A percentile compares a stretch with the other conserved stretches of the same genome.
Evolutionary conservation across 305 asterid species (phyloP).

Genomic region (Fraxinus ornus): DNA sequence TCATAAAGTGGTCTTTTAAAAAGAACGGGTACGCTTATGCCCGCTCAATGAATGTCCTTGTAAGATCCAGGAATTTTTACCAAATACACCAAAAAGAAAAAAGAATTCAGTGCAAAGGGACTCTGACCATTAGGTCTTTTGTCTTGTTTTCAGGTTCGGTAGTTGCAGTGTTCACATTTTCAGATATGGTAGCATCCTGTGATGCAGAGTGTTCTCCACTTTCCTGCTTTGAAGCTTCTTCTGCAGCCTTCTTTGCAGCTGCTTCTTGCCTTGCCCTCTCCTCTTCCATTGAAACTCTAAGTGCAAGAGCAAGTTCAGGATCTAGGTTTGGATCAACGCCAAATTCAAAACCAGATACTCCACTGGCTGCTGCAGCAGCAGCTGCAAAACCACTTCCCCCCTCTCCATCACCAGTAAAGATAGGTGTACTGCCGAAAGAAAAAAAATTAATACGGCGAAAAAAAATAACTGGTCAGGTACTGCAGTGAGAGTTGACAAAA

Average conservation of each 20-base stretch:
- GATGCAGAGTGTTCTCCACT: conserved; percentile 70
- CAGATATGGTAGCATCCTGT: conserved; percentile 81
- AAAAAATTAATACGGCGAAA: neutral
- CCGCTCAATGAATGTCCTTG: neutral
- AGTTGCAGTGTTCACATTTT: conserved; percentile 53
- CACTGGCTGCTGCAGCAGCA: conserved; percentile 75
- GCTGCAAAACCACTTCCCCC: conserved; percentile 93
- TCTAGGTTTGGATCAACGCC: conserved; percentile 99
- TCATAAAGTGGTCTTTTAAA: neutral
- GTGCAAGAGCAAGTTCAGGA: conserved; percentile 99
- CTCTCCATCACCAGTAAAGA: conserved; percentile 95
- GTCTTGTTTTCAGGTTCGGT: conserved; percentile 74
- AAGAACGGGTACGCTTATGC: neutral
- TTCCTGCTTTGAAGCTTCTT: conserved; percentile 67
- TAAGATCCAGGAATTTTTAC: neutral
- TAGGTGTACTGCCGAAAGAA: conserved; percentile 62
- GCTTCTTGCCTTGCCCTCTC: conserved; percentile 99
- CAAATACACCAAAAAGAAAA: conserved; percentile 11
- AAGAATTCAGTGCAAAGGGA: conserved; percentile 12
- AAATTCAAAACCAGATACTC: conserved; percentile 80
- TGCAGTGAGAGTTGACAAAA: neutral
- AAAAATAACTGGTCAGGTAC: neutral
- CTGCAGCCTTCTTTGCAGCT: conserved; percentile 94
- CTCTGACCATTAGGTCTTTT: conserved; percentile 61
- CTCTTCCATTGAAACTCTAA: conserved; percentile 98